These are phyloP conservation scores for Laguncularia racemosa DNA, from an alignment of 345 rosid genomes.

Conservation along the genomic window DNA sequence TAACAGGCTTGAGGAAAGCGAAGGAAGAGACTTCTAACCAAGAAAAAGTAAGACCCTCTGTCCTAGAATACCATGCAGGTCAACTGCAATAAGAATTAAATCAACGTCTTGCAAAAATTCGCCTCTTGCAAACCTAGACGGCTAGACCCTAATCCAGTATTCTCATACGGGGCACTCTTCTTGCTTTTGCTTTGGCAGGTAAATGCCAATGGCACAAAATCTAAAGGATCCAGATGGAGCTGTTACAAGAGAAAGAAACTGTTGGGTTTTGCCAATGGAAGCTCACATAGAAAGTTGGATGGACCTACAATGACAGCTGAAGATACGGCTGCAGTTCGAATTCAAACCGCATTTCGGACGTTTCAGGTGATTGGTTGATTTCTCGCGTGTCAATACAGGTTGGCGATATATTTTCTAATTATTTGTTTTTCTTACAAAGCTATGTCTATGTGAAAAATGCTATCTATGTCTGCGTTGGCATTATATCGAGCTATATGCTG, in stretches of 20 bases:
- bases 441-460: too few species aligned
- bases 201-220: conserved; percentile 29
- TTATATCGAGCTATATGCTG: too few species aligned
- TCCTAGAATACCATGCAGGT: too few species aligned
- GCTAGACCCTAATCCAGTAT: too few species aligned
- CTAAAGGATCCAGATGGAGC: conserved; percentile 21
- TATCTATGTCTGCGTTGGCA: too few species aligned
- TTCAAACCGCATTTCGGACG: conserved; percentile 62
- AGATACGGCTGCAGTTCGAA: conserved; percentile 44
- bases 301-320: conserved; percentile 7
- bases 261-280: conserved; percentile 9
- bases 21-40: conserved; percentile 33
- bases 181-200: conserved; percentile 18
- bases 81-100: too few species aligned
- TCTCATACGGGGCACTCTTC: too few species aligned
- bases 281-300: conserved; percentile 2
- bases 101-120: too few species aligned
- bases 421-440: too few species aligned
- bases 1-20: conserved; percentile 27
- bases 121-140: too few species aligned
- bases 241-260: conserved; percentile 7
- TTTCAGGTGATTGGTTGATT: conserved; percentile 24
- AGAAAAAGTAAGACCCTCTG: conserved; percentile 28
- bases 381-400: too few species aligned
- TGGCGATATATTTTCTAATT: background rate